Evolutionary conservation across 805 yeast genomes (phyloP), one percentile per base, ranked within the genome.

Genomic region (Kazachstania kunashirensis): DNA sequence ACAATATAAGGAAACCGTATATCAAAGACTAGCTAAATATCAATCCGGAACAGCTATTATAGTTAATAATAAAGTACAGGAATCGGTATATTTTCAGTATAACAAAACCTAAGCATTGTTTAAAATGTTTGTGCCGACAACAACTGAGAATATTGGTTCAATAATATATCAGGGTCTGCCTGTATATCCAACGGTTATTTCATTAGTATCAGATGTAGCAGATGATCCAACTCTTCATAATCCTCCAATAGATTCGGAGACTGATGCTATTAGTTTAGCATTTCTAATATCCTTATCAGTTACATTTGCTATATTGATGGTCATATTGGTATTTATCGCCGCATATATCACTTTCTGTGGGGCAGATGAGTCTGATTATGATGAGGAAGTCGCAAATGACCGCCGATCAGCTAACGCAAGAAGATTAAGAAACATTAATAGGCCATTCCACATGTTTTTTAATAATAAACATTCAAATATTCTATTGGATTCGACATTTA

Each of bases 201-300:
- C n/a, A n/a, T n/a, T n/a, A n/a, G n/a, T n/a, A n/a, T n/a, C n/a
- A n/a, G n/a, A n/a, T n/a, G n/a, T 20, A 19, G 10, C 31, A n/a
- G 28, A n/a, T 17, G 15, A 20, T 28, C 24, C 29, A 14, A 33
- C 24, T 4, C 39, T 38, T 11, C 39, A 36, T 6, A 15, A 32
- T 3, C 52, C 55, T 13, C 56, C 59, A 9, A 28, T 41, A 19
- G 51, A 48, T 35, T 50, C 47, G 17, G 58, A 50, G 29, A 37
- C 52, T 12, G 61, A 47, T n/a, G 47, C 58, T 1, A 48, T 57
- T 8, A 58, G 59, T 38, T 27, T 58, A 13, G 60, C 55, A 12
- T 58, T 58, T 43, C 39, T 58, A 28, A 56, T 58, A 36, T 54
- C 61, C 36, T 31, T 58, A 23, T 54, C 61, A 0, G 58, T 58